Percentiles rank a stretch among this genome's conserved stretches.
Conservation (phyloP, 2,329 filamentous ascomycete species). For the Calycina herbarum region DNA sequence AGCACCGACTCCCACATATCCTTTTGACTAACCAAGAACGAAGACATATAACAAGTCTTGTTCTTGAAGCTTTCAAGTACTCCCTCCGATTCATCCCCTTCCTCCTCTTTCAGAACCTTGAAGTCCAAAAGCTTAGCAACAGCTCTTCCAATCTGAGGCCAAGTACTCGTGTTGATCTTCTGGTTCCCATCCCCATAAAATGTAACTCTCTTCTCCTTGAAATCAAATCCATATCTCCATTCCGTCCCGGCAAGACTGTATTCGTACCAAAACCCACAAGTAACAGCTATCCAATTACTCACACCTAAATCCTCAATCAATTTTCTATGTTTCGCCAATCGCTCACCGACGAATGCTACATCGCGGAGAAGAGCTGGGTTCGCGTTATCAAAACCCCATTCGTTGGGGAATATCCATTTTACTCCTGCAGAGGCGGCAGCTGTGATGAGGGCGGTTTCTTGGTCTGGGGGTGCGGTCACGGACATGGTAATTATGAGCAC, state of each 20-base stretch:
- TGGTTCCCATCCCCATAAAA: constrained; percentile 55
- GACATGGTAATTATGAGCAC: constrained; percentile 56
- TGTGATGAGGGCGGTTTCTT: constrained; percentile 49
- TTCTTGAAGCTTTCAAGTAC: constrained; percentile 41
- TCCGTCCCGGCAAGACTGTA: constrained; percentile 44
- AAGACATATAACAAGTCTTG: constrained; percentile 44
- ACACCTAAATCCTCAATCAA: neutral
- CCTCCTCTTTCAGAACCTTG: constrained; percentile 36
- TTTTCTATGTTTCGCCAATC: neutral
- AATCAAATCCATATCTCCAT: constrained; percentile 49
- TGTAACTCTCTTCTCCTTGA: constrained; percentile 43
- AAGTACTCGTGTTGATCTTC: constrained; percentile 48
- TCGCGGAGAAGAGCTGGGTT: neutral
- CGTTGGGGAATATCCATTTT: constrained; percentile 56
- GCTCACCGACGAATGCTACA: neutral
- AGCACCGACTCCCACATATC: constrained; percentile 45
- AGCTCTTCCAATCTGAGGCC: constrained; percentile 53
- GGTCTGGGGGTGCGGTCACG: constrained; percentile 44
- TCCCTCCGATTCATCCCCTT: constrained; percentile 37
- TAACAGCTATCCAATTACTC: neutral
- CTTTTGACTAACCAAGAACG: constrained; percentile 48
- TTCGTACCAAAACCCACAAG: constrained; percentile 55
- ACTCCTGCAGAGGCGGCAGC: constrained; percentile 57
- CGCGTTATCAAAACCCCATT: constrained; percentile 38
- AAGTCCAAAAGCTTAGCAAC: constrained; percentile 51